A percentile compares a stretch with the other conserved stretches of the same genome.
phyloP scores from a whole-genome alignment of 1,139 yeast genomes.

The Kodamaea plutei region DNA sequence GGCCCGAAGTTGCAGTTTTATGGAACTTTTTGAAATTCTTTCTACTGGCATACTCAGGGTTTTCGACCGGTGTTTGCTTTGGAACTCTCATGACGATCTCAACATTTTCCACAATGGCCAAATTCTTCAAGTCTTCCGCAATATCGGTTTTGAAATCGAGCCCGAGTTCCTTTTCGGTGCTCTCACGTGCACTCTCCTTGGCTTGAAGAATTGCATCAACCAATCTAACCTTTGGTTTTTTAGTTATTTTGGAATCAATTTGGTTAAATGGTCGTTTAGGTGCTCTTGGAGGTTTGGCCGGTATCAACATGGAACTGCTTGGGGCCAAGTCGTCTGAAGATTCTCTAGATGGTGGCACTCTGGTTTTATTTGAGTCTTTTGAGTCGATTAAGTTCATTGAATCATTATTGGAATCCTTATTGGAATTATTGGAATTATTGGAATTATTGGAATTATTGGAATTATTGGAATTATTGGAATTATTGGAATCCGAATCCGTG shows the following conservation, averaged over 20 bases:
- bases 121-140: conserved; percentile 13
- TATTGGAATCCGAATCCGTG: too few species aligned
- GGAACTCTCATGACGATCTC: conserved; percentile 19
- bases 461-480: too few species aligned
- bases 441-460: too few species aligned
- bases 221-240: conserved; percentile 21
- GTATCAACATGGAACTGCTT: too few species aligned
- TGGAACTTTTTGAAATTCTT: conserved; percentile 38
- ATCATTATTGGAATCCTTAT: too few species aligned
- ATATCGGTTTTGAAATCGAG: conserved; percentile 13
- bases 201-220: conserved; percentile 34
- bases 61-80: not conserved
- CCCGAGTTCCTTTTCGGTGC: conserved; percentile 28
- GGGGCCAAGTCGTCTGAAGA: too few species aligned
- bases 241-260: conserved; percentile 1
- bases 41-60: conserved; percentile 17
- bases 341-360: too few species aligned
- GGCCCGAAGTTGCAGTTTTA: conserved; percentile 23
- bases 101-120: conserved; percentile 36
- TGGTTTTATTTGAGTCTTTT: too few species aligned
- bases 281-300: too few species aligned
- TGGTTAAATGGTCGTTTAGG: too few species aligned
- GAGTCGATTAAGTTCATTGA: too few species aligned
- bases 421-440: too few species aligned
- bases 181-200: conserved; percentile 23